Conservation (phyloP, 2,329 filamentous ascomycete species). For the Cladophialophora bantiana region DNA sequence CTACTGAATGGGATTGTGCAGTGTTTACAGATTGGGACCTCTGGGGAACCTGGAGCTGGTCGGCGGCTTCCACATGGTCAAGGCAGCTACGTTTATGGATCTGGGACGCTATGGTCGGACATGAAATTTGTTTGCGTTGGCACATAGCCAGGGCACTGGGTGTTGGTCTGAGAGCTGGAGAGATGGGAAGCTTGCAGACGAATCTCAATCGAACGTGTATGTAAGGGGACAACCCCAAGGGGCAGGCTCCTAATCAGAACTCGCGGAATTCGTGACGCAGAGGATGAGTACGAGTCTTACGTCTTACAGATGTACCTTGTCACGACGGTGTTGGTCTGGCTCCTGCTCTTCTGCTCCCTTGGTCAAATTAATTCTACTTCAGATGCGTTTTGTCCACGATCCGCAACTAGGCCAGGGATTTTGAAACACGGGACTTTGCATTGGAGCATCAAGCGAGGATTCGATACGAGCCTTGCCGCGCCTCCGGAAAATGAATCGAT, state of each 20-base stretch:
- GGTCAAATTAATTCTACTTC: not conserved
- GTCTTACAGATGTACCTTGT: not conserved
- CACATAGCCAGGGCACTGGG: conserved; percentile 29
- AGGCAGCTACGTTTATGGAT: conserved; percentile 23
- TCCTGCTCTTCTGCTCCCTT: not conserved
- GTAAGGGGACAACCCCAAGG: conserved; percentile 1
- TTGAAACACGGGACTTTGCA: conserved; percentile 8
- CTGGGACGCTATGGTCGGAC: conserved; percentile 17
- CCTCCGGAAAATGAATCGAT: conserved; percentile 10
- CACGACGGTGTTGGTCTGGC: not conserved
- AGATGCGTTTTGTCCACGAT: not conserved
- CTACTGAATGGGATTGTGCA: conserved; percentile 5
- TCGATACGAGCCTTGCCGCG: conserved; percentile 24
- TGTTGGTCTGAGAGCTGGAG: conserved; percentile 20
- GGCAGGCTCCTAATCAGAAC: conserved; percentile 10
- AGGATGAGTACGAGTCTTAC: conserved; percentile 5
- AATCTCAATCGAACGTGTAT: conserved; percentile 25
- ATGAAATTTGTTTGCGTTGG: conserved; percentile 25
- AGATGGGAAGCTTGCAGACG: conserved; percentile 17
- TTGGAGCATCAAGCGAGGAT: conserved; percentile 25
- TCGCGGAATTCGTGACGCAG: conserved; percentile 8
- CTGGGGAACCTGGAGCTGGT: conserved; percentile 9
- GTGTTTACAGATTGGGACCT: conserved; percentile 3
- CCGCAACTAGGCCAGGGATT: conserved; percentile 6
- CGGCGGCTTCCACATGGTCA: not conserved